Percentiles rank a stretch among this genome's conserved stretches.
These are phyloP conservation scores for Tricholoma sp. DNA, from an alignment of 768 basidiomycete genomes.

Conservation along the genomic window DNA sequence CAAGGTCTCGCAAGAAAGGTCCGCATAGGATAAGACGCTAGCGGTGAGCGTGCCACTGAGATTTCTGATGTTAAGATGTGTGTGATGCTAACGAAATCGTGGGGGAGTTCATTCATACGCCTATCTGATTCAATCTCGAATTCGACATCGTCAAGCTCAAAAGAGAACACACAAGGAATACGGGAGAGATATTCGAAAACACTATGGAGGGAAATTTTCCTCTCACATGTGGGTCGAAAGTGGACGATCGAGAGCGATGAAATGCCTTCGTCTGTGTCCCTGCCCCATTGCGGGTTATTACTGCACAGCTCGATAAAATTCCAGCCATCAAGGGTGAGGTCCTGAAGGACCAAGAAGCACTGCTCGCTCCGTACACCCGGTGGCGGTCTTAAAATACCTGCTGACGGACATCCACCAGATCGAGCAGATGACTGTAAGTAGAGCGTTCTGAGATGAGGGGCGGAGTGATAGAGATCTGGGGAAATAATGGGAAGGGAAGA, in stretches of 20 bases:
- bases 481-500: neutral
- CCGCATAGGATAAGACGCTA: neutral
- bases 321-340: neutral
- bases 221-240: neutral
- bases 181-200: neutral
- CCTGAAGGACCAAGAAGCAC: neutral
- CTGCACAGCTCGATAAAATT: neutral
- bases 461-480: neutral
- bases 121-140: neutral
- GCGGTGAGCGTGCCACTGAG: neutral
- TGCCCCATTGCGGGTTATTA: neutral
- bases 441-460: neutral
- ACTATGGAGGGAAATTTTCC: neutral
- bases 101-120: no score
- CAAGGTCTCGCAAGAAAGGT: neutral
- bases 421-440: neutral
- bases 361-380: neutral
- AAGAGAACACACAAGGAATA: neutral
- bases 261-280: no score
- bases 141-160: neutral
- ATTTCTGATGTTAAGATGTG: neutral
- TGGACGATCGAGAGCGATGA: no score
- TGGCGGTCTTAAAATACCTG: neutral
- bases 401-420: neutral
- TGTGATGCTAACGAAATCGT: neutral